phyloP scores from a whole-genome alignment of 257 asterid species.

The Nicotiana obtusifolia region DNA sequence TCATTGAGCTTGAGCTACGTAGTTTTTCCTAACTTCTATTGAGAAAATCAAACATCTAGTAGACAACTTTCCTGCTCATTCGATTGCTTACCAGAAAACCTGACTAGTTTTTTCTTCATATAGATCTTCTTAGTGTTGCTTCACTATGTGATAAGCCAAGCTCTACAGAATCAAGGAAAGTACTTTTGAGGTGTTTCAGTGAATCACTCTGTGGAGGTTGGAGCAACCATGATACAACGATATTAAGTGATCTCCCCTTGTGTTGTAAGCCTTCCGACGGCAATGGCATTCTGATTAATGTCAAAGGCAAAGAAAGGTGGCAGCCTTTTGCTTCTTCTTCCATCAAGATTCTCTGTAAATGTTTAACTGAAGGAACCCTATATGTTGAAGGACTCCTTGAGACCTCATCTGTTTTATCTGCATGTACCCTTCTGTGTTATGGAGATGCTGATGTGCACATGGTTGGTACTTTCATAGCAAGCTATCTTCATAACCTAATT shows the following conservation, averaged over 20 bases:
- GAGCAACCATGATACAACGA: conserved; percentile 26
- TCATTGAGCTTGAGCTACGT: not conserved
- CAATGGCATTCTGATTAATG: conserved; percentile 59
- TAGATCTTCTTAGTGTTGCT: conserved; percentile 52
- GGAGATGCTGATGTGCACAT: conserved; percentile 81
- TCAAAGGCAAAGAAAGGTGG: conserved; percentile 68
- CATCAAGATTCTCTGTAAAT: conserved; percentile 72
- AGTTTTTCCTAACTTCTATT: not conserved
- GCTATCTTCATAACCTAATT: conserved; percentile 12
- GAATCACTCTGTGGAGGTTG: conserved; percentile 49
- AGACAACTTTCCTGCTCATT: not conserved
- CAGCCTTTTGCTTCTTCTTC: conserved; percentile 67
- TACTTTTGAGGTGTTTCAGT: conserved; percentile 47
- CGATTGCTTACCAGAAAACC: conserved; percentile 10
- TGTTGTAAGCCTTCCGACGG: conserved; percentile 48
- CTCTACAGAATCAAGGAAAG: conserved; percentile 31
- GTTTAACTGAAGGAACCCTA: conserved; percentile 81
- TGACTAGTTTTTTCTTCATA: conserved; percentile 11
- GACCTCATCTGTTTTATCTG: conserved; percentile 56
- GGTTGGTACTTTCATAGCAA: conserved; percentile 40
- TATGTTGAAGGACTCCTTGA: conserved; percentile 84
- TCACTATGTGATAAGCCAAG: conserved; percentile 34
- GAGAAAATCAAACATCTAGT: not conserved
- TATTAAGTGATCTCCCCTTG: conserved; percentile 56
- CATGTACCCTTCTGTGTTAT: conserved; percentile 67